Evolutionary conservation across 2,329 filamentous ascomycete species (phyloP).

Genomic region (Pestalotiopsis sp.): DNA sequence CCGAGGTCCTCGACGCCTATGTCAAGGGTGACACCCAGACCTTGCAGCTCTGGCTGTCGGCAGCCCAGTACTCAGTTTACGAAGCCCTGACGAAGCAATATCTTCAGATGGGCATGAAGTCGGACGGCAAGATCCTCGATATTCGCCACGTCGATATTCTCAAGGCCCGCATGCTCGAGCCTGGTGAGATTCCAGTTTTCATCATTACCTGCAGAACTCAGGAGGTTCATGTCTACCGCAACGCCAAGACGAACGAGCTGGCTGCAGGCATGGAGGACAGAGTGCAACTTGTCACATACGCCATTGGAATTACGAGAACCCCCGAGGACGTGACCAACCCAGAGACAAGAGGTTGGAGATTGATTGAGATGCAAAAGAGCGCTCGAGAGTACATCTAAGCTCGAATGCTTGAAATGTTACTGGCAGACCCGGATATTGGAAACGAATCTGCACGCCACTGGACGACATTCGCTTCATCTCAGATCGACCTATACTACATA

Average conservation of each 20-base stretch:
- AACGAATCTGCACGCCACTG: slow-evolving; percentile 13
- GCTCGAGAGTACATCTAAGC: slow-evolving; percentile 78
- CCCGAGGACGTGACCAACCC: slow-evolving; percentile 96
- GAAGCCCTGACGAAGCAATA: slow-evolving; percentile 97
- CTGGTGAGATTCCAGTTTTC: slow-evolving; percentile 90
- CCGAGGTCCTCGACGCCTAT: slow-evolving; percentile 95
- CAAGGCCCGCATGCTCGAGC: slow-evolving; percentile 78
- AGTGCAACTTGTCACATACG: slow-evolving; percentile 97
- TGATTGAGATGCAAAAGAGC: slow-evolving; percentile 99
- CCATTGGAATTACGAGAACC: slow-evolving; percentile 91
- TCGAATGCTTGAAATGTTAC: not conserved
- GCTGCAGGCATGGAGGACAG: slow-evolving; percentile 98
- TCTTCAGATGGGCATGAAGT: slow-evolving; percentile 88
- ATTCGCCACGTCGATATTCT: slow-evolving; percentile 92
- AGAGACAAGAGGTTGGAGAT: slow-evolving; percentile 93
- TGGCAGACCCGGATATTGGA: slow-evolving; percentile 1
- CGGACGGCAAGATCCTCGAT: slow-evolving; percentile 92
- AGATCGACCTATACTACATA: slow-evolving; percentile 17
- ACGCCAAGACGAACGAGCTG: slow-evolving; percentile 85
- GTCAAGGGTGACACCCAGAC: slow-evolving; percentile 94
- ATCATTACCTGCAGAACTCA: slow-evolving; percentile 96
- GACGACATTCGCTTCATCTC: slow-evolving; percentile 16
- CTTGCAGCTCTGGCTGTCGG: slow-evolving; percentile 92
- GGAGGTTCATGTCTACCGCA: slow-evolving; percentile 95
- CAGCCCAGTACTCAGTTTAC: slow-evolving; percentile 95